Evolutionary conservation across 2,329 filamentous ascomycete species (phyloP).

Genomic region (Blastomyces parvus): DNA sequence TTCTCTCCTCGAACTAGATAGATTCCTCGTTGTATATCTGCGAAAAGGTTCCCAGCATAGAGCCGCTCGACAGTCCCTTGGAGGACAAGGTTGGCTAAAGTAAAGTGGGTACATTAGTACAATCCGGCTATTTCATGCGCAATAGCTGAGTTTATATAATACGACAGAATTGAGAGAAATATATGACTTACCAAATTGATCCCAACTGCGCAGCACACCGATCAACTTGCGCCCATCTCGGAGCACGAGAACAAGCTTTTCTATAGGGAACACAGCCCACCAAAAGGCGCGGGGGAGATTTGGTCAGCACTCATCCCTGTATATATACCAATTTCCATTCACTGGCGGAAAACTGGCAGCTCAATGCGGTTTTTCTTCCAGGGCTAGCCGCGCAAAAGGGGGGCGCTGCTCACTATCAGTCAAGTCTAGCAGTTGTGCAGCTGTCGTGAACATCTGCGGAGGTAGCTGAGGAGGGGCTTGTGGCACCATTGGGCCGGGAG

Average conservation of each 20-base stretch:
- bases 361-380: neutral
- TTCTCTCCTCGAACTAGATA: constrained; percentile 95
- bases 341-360: neutral
- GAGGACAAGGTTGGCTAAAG: constrained; percentile 82
- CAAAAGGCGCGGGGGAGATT: constrained; percentile 1
- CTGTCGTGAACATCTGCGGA: constrained; percentile 97
- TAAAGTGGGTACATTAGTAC: neutral
- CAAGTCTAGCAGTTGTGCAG: constrained; percentile 86
- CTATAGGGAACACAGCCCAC: constrained; percentile 40
- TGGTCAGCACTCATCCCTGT: neutral
- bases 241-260: constrained; percentile 87
- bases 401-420: constrained; percentile 71
- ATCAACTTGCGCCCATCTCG: constrained; percentile 91
- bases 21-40: constrained; percentile 74
- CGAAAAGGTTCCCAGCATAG: constrained; percentile 65
- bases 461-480: constrained; percentile 40
- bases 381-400: neutral
- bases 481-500: constrained; percentile 15
- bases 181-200: constrained; percentile 73
- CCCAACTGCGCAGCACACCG: constrained; percentile 88
- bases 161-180: neutral
- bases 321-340: neutral
- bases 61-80: constrained; percentile 87
- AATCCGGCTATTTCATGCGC: constrained; percentile 3
- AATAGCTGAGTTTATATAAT: neutral